Conservation (phyloP, 139 green algal genomes). For the Chlamydomonas sp. region DNA sequence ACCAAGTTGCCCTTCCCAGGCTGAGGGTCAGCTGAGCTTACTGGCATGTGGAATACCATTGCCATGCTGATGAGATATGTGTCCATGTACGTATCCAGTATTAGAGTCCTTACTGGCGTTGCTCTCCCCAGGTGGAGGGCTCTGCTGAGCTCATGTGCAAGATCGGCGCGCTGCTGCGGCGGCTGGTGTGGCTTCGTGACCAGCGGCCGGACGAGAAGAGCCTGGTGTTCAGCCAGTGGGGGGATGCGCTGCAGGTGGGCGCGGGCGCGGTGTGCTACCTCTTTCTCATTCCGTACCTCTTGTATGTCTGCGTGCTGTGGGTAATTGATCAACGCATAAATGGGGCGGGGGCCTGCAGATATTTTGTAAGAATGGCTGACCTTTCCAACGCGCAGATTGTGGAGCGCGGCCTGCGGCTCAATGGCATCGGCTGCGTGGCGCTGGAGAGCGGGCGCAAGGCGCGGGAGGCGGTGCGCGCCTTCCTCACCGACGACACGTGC, state of each 20-base stretch:
- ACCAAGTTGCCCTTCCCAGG: too few species aligned
- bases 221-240: constrained; percentile 70
- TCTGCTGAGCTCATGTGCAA: constrained; percentile 48
- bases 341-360: too few species aligned
- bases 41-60: too few species aligned
- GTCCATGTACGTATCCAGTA: too few species aligned
- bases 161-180: constrained; percentile 66
- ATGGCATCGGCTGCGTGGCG: constrained; percentile 19
- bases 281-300: too few species aligned
- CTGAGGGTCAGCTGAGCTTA: too few species aligned
- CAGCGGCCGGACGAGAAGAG: constrained; percentile 51
- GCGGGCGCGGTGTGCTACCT: constrained; percentile 7
- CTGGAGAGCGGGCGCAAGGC: constrained; percentile 1
- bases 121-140: constrained; percentile 27
- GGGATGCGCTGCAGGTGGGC: constrained; percentile 57
- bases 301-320: too few species aligned
- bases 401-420: constrained; percentile 20
- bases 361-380: too few species aligned
- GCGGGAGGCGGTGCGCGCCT: constrained; percentile 30
- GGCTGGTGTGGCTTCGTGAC: constrained; percentile 58
- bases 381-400: not conserved
- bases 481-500: constrained; percentile 44
- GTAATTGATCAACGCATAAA: too few species aligned
- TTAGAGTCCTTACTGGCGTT: too few species aligned
- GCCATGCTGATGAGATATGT: too few species aligned